These are phyloP conservation scores for Lanmaoa rubissima DNA, from an alignment of 768 basidiomycete genomes.

Conservation along the genomic window DNA sequence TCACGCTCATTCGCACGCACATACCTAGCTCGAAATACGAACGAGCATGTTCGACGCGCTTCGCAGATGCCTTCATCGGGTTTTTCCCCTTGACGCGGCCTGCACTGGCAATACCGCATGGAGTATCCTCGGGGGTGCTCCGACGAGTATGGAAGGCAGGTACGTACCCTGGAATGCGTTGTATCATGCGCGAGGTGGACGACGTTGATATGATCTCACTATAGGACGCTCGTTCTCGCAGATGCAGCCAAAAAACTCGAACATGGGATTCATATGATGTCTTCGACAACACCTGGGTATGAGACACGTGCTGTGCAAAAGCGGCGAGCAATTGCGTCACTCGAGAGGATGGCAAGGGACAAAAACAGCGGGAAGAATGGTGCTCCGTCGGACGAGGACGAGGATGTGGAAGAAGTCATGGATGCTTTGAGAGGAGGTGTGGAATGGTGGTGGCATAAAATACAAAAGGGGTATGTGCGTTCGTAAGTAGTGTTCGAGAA, in stretches of 20 bases:
- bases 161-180: constrained; percentile 1
- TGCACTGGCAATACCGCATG: constrained; percentile 25
- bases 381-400: background rate
- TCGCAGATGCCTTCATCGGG: constrained; percentile 36
- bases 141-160: constrained; percentile 24
- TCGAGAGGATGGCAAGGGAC: constrained; percentile 11
- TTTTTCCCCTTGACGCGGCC: constrained; percentile 11
- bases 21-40: constrained; percentile 36
- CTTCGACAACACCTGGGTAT: constrained; percentile 53
- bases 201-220: background rate
- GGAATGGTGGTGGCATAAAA: constrained; percentile 9
- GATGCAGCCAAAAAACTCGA: constrained; percentile 48
- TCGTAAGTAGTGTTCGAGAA: background rate
- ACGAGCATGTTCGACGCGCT: constrained; percentile 38
- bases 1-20: background rate
- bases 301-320: constrained; percentile 33
- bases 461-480: background rate
- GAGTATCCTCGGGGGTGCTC: constrained; percentile 17
- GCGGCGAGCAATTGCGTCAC: constrained; percentile 35
- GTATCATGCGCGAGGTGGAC: background rate
- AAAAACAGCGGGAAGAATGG: background rate
- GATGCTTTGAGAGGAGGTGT: constrained; percentile 3
- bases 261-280: constrained; percentile 45
- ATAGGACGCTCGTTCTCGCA: constrained; percentile 43
- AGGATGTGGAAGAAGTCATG: constrained; percentile 13